A percentile compares a stretch with the other conserved stretches of the same genome.
phyloP scores from a whole-genome alignment of 768 basidiomycete genomes.

The Podaxis sp. region DNA sequence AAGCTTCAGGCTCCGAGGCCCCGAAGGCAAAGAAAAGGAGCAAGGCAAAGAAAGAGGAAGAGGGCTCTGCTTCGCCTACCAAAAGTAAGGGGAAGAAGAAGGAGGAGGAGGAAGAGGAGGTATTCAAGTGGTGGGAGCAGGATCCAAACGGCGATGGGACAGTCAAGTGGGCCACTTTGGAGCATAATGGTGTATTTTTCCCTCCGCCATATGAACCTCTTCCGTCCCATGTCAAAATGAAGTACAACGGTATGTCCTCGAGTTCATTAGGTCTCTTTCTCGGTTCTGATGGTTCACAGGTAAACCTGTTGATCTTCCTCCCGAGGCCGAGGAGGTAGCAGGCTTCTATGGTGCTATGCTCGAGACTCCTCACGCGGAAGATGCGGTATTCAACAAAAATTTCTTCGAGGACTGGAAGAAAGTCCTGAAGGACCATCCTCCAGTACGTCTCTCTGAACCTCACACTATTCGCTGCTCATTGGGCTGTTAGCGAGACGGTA shows the following conservation, averaged over 20 bases:
- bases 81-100: conserved; percentile 40
- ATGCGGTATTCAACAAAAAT: conserved; percentile 87
- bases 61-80: conserved; percentile 27
- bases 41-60: conserved; percentile 45
- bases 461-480: neutral
- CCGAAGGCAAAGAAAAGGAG: conserved; percentile 47
- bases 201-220: conserved; percentile 91
- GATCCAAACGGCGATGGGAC: conserved; percentile 72
- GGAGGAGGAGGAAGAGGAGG: conserved; percentile 71
- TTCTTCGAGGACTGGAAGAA: conserved; percentile 91
- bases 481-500: conserved; percentile 58
- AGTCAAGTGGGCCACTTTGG: conserved; percentile 92
- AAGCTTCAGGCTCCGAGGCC: conserved; percentile 39
- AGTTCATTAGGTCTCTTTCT: conserved; percentile 1
- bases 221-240: conserved; percentile 86
- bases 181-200: conserved; percentile 93
- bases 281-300: conserved; percentile 45
- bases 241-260: conserved; percentile 76
- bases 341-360: conserved; percentile 93
- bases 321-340: conserved; percentile 93
- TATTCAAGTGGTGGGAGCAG: conserved; percentile 86
- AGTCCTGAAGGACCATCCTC: conserved; percentile 77
- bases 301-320: conserved; percentile 73
- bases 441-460: conserved; percentile 51
- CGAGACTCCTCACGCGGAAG: conserved; percentile 90